Percentiles rank a stretch among this genome's conserved stretches.
Evolutionary conservation across 2,329 filamentous ascomycete genomes (phyloP).

Genomic region (Colletotrichum tamarilloi): DNA sequence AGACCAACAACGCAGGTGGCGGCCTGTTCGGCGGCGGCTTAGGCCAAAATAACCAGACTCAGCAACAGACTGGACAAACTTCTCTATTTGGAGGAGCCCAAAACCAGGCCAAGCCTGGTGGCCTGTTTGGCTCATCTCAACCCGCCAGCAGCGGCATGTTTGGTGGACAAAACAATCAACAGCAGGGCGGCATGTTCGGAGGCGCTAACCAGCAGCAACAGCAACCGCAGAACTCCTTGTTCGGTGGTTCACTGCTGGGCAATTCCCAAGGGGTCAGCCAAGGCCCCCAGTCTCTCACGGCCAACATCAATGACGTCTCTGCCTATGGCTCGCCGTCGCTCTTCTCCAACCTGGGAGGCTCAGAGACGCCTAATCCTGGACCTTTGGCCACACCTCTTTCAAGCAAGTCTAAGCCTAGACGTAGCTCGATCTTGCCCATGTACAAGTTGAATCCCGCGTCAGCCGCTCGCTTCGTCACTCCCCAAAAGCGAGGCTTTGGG

Average conservation of each 20-base stretch:
- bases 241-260: slow-evolving; percentile 70
- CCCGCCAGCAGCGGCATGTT: slow-evolving; percentile 64
- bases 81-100: slow-evolving; percentile 65
- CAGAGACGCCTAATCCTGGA: slow-evolving; percentile 77
- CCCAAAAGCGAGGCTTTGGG: slow-evolving; percentile 87
- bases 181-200: slow-evolving; percentile 59
- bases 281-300: slow-evolving; percentile 69
- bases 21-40: slow-evolving; percentile 66
- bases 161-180: slow-evolving; percentile 58
- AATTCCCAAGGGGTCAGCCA: slow-evolving; percentile 62
- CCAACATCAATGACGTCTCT: slow-evolving; percentile 84
- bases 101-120: slow-evolving; percentile 65
- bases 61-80: slow-evolving; percentile 51
- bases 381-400: slow-evolving; percentile 92
- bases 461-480: slow-evolving; percentile 82
- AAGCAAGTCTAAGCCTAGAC: slow-evolving; percentile 78
- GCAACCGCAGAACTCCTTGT: slow-evolving; percentile 48
- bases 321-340: slow-evolving; percentile 91
- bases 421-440: slow-evolving; percentile 83
- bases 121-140: slow-evolving; percentile 63
- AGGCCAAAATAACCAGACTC: slow-evolving; percentile 43
- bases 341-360: slow-evolving; percentile 78
- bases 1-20: slow-evolving; percentile 45
- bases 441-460: slow-evolving; percentile 88
- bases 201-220: slow-evolving; percentile 61